Evolutionary conservation across 139 green algal species (phyloP), one percentile per base, ranked within the genome.

Genomic region (Micractinium sp.): DNA sequence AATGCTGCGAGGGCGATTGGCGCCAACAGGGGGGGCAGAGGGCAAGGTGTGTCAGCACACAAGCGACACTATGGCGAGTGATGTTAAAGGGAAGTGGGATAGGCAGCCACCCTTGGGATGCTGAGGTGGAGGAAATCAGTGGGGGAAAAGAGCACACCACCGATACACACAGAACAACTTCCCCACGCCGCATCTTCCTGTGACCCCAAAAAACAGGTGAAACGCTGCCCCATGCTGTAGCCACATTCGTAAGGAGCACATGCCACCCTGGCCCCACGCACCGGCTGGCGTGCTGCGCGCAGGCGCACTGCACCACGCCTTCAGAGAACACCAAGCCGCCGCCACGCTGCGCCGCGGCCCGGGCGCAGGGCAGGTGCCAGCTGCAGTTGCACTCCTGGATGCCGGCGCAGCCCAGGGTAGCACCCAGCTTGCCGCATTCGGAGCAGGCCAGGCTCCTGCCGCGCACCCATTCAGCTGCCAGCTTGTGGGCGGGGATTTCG

Each of bases 341-440:
- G n/a, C 23, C 35, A 9, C n/a, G 38, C 77, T 86, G 77, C 47
- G 77, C 87, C 0, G 87, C 87, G 2, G 75, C 53, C 19, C 87
- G 76, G 22, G 87, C 87, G 33, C 87, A 90, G 47, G 87, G 77
- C 77, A 87, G 69, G 87, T 90, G 87, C 41, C 63, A 90, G 81
- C 35, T 33, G n/a, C 25, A 14, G 31, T 33, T 33, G 67, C 87
- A 90, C 18, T n/a, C 77, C 3, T 31, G 4, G 27, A 80, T 66
- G 76, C 47, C 77, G 20, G 22, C 35, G 87, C 87, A 90, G 67
- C 18, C 5, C 20, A 90, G 41, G 16, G 71, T 87, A 2, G 73
- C 87, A 2, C 87, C 87, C 5, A 20, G 53, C n/a, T 60, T 12
- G 14, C 33, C 47, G 67, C 87, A 90, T 0, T 80, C 20, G 67